Evolutionary conservation across 495 filamentous ascomycete species (phyloP).

Genomic region (Eremomyces bilateralis): DNA sequence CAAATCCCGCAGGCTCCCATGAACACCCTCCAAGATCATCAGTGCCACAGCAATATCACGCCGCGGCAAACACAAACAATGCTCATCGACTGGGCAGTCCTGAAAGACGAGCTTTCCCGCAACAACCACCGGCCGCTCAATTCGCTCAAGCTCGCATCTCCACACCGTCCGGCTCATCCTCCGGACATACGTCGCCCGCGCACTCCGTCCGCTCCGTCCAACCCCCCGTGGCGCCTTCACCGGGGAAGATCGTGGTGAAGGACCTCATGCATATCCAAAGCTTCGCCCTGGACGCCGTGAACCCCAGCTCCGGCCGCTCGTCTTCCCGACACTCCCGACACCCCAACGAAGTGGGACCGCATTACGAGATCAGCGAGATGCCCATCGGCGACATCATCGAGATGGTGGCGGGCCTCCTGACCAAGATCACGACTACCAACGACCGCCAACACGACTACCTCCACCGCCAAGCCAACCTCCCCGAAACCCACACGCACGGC

Average conservation of each 20-base stretch:
- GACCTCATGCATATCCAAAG: constrained; percentile 78
- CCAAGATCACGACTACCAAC: constrained; percentile 95
- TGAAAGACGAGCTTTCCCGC: constrained; percentile 4
- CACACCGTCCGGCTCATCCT: constrained; percentile 27
- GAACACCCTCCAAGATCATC: neutral
- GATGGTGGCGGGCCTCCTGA: constrained; percentile 96
- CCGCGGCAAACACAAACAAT: constrained; percentile 7
- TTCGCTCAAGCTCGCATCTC: constrained; percentile 5
- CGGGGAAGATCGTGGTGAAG: constrained; percentile 58
- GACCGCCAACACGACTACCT: constrained; percentile 75
- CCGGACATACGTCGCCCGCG: constrained; percentile 32
- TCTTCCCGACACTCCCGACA: constrained; percentile 19
- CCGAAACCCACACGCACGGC: constrained; percentile 37
- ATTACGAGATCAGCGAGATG: constrained; percentile 96
- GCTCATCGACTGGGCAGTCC: constrained; percentile 2
- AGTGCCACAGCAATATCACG: neutral
- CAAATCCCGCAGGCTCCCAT: constrained; percentile 7
- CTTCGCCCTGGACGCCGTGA: constrained; percentile 50
- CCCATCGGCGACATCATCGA: constrained; percentile 95
- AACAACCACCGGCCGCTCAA: neutral
- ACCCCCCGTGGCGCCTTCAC: constrained; percentile 37
- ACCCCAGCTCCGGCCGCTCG: constrained; percentile 20
- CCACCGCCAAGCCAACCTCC: constrained; percentile 45
- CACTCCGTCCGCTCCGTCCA: constrained; percentile 21
- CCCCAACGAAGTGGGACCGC: constrained; percentile 26